Evolutionary conservation across 2,329 filamentous ascomycete genomes (phyloP).

Genomic region (Pseudogymnoascus sp.): DNA sequence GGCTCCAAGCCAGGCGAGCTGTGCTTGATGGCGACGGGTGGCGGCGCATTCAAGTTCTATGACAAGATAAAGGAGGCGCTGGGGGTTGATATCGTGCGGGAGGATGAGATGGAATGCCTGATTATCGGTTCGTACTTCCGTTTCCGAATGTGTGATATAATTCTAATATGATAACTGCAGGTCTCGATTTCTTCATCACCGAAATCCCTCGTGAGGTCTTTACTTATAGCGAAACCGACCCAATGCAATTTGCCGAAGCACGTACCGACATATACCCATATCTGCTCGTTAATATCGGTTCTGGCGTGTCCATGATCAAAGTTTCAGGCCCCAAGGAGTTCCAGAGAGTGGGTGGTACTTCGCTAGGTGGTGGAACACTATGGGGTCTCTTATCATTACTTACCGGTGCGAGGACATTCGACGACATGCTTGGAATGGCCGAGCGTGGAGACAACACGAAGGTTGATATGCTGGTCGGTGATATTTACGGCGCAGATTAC

Average conservation of each 20-base stretch:
- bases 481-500: conserved; percentile 96
- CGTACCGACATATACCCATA: conserved; percentile 87
- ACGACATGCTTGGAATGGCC: conserved; percentile 91
- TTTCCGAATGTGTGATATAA: not conserved
- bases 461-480: conserved; percentile 94
- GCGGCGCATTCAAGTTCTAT: conserved; percentile 94
- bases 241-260: conserved; percentile 80
- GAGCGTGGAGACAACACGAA: conserved; percentile 85
- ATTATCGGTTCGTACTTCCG: conserved; percentile 63
- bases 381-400: conserved; percentile 90
- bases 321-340: conserved; percentile 83
- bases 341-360: conserved; percentile 88
- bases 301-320: conserved; percentile 94
- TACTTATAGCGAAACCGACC: conserved; percentile 83
- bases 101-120: conserved; percentile 98
- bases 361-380: conserved; percentile 90
- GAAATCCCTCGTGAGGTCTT: conserved; percentile 97
- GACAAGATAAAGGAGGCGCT: conserved; percentile 78
- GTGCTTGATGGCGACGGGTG: conserved; percentile 91
- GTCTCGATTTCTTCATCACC: conserved; percentile 97
- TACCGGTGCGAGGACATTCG: conserved; percentile 90
- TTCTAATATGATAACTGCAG: conserved; percentile 35
- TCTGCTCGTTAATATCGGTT: conserved; percentile 95
- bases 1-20: conserved; percentile 64
- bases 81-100: conserved; percentile 78